A percentile compares a stretch with the other conserved stretches of the same genome.
phyloP scores from a whole-genome alignment of 1,284 basidiomycete genomes.

The Sanghuangporus weigelae region DNA sequence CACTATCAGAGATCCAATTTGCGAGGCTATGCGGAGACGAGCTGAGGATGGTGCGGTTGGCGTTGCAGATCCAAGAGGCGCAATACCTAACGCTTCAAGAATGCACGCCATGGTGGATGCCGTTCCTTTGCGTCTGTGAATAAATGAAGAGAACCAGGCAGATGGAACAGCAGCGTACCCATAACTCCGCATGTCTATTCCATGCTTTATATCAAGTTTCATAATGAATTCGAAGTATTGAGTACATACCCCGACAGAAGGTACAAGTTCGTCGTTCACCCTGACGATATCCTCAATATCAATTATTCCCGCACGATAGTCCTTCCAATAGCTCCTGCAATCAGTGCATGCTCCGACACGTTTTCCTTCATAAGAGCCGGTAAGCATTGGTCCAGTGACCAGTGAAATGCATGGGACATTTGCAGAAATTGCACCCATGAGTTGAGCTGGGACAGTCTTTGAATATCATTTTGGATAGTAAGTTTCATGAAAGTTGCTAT shows the following conservation, averaged over 20 bases:
- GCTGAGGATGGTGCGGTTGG: conserved; percentile 28
- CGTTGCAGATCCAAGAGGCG: conserved; percentile 28
- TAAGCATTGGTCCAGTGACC: conserved; percentile 31
- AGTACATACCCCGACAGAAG: conserved; percentile 26
- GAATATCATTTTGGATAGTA: neutral
- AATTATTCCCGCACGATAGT: conserved; percentile 28
- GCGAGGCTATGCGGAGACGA: conserved; percentile 29
- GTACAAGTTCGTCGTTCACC: conserved; percentile 31
- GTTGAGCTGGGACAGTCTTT: conserved; percentile 30
- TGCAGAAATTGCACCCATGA: conserved; percentile 32
- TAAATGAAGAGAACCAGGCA: neutral
- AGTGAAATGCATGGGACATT: conserved; percentile 30
- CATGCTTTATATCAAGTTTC: neutral
- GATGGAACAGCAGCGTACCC: conserved; percentile 18
- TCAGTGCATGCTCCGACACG: conserved; percentile 32
- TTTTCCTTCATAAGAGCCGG: conserved; percentile 26
- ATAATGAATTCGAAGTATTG: neutral
- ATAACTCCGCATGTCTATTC: conserved; percentile 31
- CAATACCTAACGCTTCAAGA: conserved; percentile 29
- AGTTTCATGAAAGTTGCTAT: neutral
- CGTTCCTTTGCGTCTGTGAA: conserved; percentile 20
- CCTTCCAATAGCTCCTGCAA: conserved; percentile 30
- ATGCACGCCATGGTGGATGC: conserved; percentile 33
- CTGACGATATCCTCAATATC: conserved; percentile 29
- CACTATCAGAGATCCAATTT: conserved; percentile 21